Conservation (phyloP, 2,329 filamentous ascomycete genomes). For the Xenoacremonium recifei region DNA sequence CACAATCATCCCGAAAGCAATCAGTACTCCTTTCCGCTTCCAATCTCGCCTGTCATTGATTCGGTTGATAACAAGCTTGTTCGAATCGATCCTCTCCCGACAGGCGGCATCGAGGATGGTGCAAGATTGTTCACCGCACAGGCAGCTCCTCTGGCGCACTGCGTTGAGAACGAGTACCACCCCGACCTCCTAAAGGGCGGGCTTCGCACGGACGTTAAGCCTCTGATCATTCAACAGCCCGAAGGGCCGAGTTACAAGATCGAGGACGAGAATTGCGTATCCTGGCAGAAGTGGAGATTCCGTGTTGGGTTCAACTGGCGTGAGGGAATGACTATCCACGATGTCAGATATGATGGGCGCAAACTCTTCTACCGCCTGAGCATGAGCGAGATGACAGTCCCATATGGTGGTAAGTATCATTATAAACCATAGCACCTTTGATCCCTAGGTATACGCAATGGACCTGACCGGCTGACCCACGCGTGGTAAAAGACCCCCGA, state of each 20-base stretch:
- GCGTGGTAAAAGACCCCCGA: constrained; percentile 61
- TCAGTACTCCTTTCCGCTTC: constrained; percentile 54
- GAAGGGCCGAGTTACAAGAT: constrained; percentile 42
- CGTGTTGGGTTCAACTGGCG: constrained; percentile 67
- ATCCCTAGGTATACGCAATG: too few relatives aligned
- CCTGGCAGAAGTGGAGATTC: constrained; percentile 68
- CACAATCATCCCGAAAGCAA: constrained; percentile 54
- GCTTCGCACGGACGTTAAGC: constrained; percentile 53
- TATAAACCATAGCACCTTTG: accelerated
- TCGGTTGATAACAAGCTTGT: constrained; percentile 28
- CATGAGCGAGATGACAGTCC: constrained; percentile 71
- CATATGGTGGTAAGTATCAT: constrained; percentile 33
- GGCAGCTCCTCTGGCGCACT: constrained; percentile 24
- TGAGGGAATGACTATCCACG: constrained; percentile 68
- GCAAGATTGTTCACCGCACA: constrained; percentile 15
- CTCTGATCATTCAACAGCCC: constrained; percentile 47
- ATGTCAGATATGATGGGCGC: constrained; percentile 64
- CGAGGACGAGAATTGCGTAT: constrained; percentile 38
- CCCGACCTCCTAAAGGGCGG: constrained; percentile 41
- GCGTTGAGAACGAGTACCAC: constrained; percentile 35
- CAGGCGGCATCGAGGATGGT: constrained; percentile 29
- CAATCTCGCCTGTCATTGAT: constrained; percentile 44
- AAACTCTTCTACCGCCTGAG: constrained; percentile 65
- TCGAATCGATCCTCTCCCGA: constrained; percentile 33
- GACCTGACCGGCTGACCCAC: too few relatives aligned